phyloP scores from a whole-genome alignment of 495 filamentous ascomycete species.

The Penicillium coffeae region DNA sequence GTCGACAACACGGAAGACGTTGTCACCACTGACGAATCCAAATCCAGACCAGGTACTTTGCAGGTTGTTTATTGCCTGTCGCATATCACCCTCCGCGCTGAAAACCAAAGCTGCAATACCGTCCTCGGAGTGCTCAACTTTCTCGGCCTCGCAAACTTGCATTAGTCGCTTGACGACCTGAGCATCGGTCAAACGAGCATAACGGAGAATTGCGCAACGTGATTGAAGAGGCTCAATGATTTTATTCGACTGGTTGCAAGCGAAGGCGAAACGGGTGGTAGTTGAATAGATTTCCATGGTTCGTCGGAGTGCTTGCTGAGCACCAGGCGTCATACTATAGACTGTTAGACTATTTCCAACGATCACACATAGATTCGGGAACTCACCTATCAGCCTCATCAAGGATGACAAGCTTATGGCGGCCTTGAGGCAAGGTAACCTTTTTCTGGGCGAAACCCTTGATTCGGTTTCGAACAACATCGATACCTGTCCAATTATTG shows the following conservation, averaged over 20 bases:
- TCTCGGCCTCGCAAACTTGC: constrained; percentile 88
- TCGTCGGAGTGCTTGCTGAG: constrained; percentile 89
- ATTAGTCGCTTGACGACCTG: constrained; percentile 86
- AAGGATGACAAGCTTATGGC: constrained; percentile 95
- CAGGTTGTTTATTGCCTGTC: constrained; percentile 98
- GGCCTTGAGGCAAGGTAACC: constrained; percentile 84
- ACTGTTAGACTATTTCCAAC: too few relatives aligned
- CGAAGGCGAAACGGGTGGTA: constrained; percentile 96
- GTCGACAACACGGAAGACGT: constrained; percentile 98
- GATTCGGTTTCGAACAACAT: constrained; percentile 97
- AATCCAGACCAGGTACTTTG: constrained; percentile 95
- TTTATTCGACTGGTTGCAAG: constrained; percentile 98
- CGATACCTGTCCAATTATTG: constrained; percentile 61
- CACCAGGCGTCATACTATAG: constrained; percentile 83
- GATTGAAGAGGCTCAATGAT: constrained; percentile 98
- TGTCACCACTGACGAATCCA: constrained; percentile 94
- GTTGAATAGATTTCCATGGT: constrained; percentile 99
- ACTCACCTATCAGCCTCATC: constrained; percentile 88
- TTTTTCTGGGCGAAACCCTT: constrained; percentile 99
- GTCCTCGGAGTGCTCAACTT: constrained; percentile 84
- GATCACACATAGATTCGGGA: too few relatives aligned
- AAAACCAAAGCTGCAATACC: constrained; percentile 94
- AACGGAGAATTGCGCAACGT: constrained; percentile 93
- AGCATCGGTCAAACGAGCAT: constrained; percentile 84
- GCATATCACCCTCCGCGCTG: constrained; percentile 97